phyloP scores from a whole-genome alignment of 1,284 basidiomycete species.

The Puccinia coronata region DNA sequence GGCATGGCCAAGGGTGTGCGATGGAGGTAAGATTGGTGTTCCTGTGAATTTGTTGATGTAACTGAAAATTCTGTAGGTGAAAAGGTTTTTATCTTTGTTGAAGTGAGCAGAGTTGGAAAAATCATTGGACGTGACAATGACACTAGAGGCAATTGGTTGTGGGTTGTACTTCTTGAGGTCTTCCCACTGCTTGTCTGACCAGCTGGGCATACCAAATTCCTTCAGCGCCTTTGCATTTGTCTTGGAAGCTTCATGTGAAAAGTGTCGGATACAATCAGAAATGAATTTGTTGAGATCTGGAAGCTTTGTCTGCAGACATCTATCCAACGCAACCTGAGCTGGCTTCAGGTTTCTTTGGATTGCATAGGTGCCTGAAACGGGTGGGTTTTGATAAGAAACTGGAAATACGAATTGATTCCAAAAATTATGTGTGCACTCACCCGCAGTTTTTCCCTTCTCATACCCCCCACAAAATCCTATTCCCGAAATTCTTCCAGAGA shows the following conservation, averaged over 20 bases:
- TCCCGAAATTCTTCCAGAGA: neutral
- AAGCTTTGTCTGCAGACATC: neutral
- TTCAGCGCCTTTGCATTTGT: neutral
- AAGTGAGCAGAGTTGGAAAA: neutral
- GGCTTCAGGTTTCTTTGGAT: neutral
- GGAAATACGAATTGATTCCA: neutral
- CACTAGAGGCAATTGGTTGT: neutral
- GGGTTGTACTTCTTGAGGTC: neutral
- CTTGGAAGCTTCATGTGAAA: neutral
- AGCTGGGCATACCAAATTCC: constrained; percentile 14
- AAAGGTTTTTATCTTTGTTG: neutral
- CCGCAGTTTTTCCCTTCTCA: neutral
- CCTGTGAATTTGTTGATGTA: neutral
- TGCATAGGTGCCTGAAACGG: neutral
- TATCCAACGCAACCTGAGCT: neutral
- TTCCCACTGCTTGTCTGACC: constrained; percentile 4
- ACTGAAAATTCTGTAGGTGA: constrained; percentile 8
- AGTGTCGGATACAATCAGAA: neutral
- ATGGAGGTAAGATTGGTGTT: neutral
- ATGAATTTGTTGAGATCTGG: neutral
- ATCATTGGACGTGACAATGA: too few species aligned
- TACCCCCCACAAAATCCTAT: neutral
- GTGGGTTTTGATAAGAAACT: neutral
- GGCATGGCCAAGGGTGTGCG: neutral
- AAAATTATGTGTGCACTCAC: too few species aligned